Base-by-base conservation (phyloP, 1,139 yeast genomes). In the Scheffersomyces insectosa region DNA sequence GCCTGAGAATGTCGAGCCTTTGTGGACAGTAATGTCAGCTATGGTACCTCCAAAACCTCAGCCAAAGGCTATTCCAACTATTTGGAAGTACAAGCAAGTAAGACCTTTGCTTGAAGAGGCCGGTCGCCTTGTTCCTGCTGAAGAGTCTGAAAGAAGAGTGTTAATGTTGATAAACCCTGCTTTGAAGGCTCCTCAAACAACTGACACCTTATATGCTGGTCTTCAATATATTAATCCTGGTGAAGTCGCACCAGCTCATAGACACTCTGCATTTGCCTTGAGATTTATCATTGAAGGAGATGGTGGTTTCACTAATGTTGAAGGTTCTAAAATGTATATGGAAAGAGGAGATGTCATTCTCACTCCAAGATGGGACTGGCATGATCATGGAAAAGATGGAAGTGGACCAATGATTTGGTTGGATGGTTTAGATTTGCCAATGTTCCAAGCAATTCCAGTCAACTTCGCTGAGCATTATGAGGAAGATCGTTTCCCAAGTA, bases 301-400 rank as follows among this genome's bases (percentile, higher is more conserved):
- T 16, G 57, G 58, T 20, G 60, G 58, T 5, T 56, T 50, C 41
- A 56, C 60, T 29, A 56, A 55, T 28, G 57, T 56, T 16, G 60
- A 55, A 39, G 60, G 60, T 29, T 32, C 47, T 33, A 52, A 51
- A 37, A 42, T 56, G 32, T 49, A 51, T 37, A 56, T 56, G 60
- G 48, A 50, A 29, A 42, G 49, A 32, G 60, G 60, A 13, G 60
- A 56, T 42, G 58, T 56, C 14, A 54, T 56, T 36, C 40, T 56
- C n/a, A 56, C 60, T 20, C 60, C 60, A 20, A 45, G 60, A 31
- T 54, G 59, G 59, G 44, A 49, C n/a, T 56, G 60, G 60, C 60
- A 56, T 38, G 60, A 56, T 44, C 60, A 56, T 33, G 60, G 60
- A 13, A 56, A 56, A 36, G 59, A 56, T 33, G 60, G 60, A 5